A percentile compares a stretch with the other conserved stretches of the same genome.
Evolutionary conservation across 2,329 filamentous ascomycete species (phyloP).

Genomic region (Trichoderma lentiforme): DNA sequence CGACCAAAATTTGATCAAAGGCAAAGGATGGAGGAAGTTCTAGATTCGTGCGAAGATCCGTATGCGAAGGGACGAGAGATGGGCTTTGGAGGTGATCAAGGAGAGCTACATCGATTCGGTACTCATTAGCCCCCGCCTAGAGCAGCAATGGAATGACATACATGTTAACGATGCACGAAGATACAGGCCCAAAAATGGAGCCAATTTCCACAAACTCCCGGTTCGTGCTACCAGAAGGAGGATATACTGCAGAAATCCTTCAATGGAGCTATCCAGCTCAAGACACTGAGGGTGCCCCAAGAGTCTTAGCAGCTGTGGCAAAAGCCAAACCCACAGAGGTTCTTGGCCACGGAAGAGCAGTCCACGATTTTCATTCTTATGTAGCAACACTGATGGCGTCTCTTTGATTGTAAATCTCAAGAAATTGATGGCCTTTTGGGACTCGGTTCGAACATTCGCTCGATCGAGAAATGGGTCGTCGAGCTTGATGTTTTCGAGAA

Average conservation of each 20-base stretch:
- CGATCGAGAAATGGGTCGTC: slow-evolving; percentile 65
- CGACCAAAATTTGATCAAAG: slow-evolving; percentile 35
- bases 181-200: slow-evolving; percentile 44
- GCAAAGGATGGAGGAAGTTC: slow-evolving; percentile 40
- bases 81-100: slow-evolving; percentile 36
- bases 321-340: slow-evolving; percentile 64
- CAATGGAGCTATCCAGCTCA: slow-evolving; percentile 49
- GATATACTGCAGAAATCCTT: slow-evolving; percentile 49
- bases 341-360: slow-evolving; percentile 55
- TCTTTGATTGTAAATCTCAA: slow-evolving; percentile 71
- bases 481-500: slow-evolving; percentile 65
- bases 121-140: background rate
- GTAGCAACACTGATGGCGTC: slow-evolving; percentile 65
- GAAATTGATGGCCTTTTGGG: slow-evolving; percentile 72
- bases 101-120: slow-evolving; percentile 26
- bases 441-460: slow-evolving; percentile 55
- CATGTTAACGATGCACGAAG: slow-evolving; percentile 47
- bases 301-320: slow-evolving; percentile 55
- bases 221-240: slow-evolving; percentile 44
- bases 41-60: slow-evolving; percentile 29
- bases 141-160: slow-evolving; percentile 30
- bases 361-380: slow-evolving; percentile 37
- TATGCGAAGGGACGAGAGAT: slow-evolving; percentile 26
- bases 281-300: slow-evolving; percentile 51
- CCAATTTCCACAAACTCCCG: slow-evolving; percentile 47